Base-by-base conservation (phyloP, 805 yeast species). In the Ogataea ramenticola region DNA sequence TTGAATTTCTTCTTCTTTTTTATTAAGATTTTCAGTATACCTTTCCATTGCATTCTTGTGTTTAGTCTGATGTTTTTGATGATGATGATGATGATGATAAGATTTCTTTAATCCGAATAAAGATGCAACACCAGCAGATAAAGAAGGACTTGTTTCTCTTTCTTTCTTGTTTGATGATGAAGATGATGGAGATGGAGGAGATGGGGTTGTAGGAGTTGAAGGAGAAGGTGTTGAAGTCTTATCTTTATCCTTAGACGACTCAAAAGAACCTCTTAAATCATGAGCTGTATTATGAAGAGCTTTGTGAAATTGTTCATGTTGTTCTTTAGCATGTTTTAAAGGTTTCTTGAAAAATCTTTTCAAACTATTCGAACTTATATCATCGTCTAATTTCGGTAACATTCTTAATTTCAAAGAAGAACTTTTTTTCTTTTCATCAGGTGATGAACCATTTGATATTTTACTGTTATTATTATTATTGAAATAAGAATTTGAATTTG, bases 311-410 rank as follows among this genome's bases (percentile, higher is more conserved):
- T 50, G 50, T 4, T 54, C 57, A 11, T 44, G 50, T 24, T 52
- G 55, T 29, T 53, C 53, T 35, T 41, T 44, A 19, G 37, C 36
- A 35, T 47, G 45, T 27, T 43, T 27, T 17, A 37, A 7, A 16
- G 40, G 40, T 17, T 27, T 24, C 17, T 39, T 39, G 56, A 73
- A 68, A 48, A 73, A 74, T 42, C 79, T 60, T 46, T 68, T 68
- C 44, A 74, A 60, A 42, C 66, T 67, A 38, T 48, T 42, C 3
- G 48, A 44, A 14, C 11, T 22, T 15, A 27, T 11, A 37, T 37
- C 40, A 26, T 37, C 40, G 8, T 37, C 40, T n/a, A 30, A 37
- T 37, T n/a, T 37, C 16, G 17, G 11, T 10, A 22, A n/a, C 15
- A 26, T 4, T 20, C 14, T 26, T 7, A 27, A 7, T 19, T n/a